Conservation (phyloP, 805 yeast species). For the Candida vartiovaarae region DNA sequence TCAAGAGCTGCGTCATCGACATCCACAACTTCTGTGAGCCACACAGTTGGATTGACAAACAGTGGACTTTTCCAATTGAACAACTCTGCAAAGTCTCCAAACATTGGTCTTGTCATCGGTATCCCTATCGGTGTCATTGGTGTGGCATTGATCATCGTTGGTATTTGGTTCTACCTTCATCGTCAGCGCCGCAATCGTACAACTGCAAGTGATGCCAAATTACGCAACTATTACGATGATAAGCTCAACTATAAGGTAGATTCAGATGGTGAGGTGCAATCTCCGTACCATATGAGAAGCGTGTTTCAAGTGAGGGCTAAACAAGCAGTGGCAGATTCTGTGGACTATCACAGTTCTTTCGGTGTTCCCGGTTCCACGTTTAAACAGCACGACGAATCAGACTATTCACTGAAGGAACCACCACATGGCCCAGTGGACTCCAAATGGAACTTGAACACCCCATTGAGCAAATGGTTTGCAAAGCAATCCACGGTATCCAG, state of each 20-base stretch:
- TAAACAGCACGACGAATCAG: slow-evolving; percentile 6
- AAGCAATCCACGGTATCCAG: slow-evolving; percentile 11
- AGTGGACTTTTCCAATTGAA: not conserved
- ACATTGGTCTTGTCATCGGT: slow-evolving; percentile 20
- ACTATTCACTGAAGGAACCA: slow-evolving; percentile 16
- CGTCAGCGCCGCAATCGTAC: slow-evolving; percentile 5
- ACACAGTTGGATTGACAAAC: not conserved
- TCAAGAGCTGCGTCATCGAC: not conserved
- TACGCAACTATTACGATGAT: slow-evolving; percentile 17
- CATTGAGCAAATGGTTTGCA: slow-evolving; percentile 23
- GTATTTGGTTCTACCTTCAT: slow-evolving; percentile 11
- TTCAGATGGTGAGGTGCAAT: slow-evolving; percentile 2
- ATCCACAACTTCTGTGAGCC: not conserved
- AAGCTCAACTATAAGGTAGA: slow-evolving; percentile 19
- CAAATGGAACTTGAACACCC: slow-evolving; percentile 21
- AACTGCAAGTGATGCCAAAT: slow-evolving; percentile 4
- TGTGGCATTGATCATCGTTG: slow-evolving; percentile 6
- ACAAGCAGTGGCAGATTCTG: not conserved
- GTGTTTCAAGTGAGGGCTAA: slow-evolving; percentile 11
- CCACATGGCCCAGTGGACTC: slow-evolving; percentile 6
- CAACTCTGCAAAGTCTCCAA: slow-evolving; percentile 4
- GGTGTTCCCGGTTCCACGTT: not conserved
- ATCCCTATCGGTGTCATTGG: slow-evolving; percentile 21
- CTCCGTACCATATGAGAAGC: slow-evolving; percentile 12
- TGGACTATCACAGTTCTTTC: not conserved